Base-by-base conservation (phyloP, 1,139 yeast species). In the Yamadazyma pseudoaaseri region DNA sequence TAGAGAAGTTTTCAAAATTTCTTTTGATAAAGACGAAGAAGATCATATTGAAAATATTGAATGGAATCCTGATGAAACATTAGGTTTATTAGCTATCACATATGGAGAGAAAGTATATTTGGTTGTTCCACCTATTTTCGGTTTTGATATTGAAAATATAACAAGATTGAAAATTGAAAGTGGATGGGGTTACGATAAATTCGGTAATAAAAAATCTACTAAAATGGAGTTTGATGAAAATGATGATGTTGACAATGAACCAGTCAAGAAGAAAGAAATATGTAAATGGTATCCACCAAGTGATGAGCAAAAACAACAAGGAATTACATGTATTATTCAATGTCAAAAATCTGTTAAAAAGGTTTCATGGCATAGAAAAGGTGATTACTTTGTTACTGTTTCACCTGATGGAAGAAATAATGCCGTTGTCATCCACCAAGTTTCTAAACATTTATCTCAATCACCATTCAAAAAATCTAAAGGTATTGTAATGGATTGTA, bases 401-500 rank as follows among this genome's bases (percentile, higher is more conserved):
- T 81, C 96, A 9, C 97, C 97, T 30, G 92, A 86, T 39, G 84
- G 87, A 36, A 87, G 86, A 41, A 82, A 87, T 54, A 77, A 94
- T 5, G 83, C 97, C 4, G 96, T 92, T 27, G 71, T 94, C 39
- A 87, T 92, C 45, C 99, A 92, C 62, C 97, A 92, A 65, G 65
- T 92, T 33, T 86, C 97, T 5, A 89, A 89, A 62, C 98, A 92
- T 66, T 73, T 84, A 42, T 84, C 97, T n/a, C 99, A 92, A 65
- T 86, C 96, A 12, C 99, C 99, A 43, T 92, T 92, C 76, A 76
- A 81, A 49, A 87, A 87, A 61, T 79, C 95, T 24, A 86, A 86
- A 68, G 99, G 99, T 44, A 82, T 90, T 43, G 82, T 90, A 29
- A 89, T 89, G 81, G 96, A 87, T 58, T 97, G 96, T 44, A 85